Percentiles rank a stretch among this genome's conserved stretches.
Conservation (phyloP, 2,329 filamentous ascomycete genomes). For the Claviceps sorghi region DNA sequence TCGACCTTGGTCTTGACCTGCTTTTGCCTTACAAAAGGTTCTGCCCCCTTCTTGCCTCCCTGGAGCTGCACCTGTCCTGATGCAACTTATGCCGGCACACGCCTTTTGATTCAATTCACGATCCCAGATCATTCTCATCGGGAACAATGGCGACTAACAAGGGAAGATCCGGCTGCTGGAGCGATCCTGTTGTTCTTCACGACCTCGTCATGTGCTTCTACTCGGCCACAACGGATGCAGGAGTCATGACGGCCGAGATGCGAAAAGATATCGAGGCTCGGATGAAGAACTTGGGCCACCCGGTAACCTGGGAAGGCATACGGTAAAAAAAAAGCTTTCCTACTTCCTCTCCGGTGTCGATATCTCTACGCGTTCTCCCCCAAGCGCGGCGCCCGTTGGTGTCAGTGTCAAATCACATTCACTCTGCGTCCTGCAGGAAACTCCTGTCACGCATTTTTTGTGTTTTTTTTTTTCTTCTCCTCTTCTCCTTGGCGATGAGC, state of each 20-base stretch:
- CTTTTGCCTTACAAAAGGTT: background rate
- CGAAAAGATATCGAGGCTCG: slow-evolving; percentile 18
- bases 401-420: background rate
- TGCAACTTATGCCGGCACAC: background rate
- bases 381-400: background rate
- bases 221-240: slow-evolving; percentile 13
- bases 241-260: slow-evolving; percentile 14
- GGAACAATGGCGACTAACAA: background rate
- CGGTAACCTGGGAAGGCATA: slow-evolving; percentile 29
- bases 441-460: background rate
- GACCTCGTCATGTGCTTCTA: slow-evolving; percentile 21
- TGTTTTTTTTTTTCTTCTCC: background rate
- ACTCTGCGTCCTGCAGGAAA: background rate
- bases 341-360: background rate
- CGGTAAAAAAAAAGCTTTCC: slow-evolving; percentile 19
- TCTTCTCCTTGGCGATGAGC: background rate
- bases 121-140: background rate
- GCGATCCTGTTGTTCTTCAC: slow-evolving; percentile 17
- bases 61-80: background rate
- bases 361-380: too few species aligned
- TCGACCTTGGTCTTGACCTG: background rate
- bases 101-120: too few species aligned
- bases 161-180: background rate
- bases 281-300: slow-evolving; percentile 19
- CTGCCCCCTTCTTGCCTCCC: background rate